Percentiles rank a stretch among this genome's conserved stretches.
Conservation (phyloP, 148 eudicot genomes). For the Amaranthus hypochondriacus region DNA sequence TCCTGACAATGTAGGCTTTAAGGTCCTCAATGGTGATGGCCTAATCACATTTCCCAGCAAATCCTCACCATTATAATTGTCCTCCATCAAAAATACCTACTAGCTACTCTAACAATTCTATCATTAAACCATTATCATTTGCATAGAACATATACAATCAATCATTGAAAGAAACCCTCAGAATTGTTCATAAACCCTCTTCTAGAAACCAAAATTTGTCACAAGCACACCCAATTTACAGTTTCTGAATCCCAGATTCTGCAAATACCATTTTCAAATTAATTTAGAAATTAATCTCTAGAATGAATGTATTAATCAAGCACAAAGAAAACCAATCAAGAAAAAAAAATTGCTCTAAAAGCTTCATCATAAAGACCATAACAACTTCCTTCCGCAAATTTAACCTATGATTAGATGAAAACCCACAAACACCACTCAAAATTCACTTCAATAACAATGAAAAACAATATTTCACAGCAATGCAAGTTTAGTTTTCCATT, state of each 20-base stretch:
- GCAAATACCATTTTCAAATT: background rate
- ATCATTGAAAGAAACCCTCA: background rate
- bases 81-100: conserved; percentile 36
- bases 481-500: background rate
- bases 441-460: background rate
- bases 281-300: background rate
- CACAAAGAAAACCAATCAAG: background rate
- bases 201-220: background rate
- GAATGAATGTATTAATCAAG: conserved; percentile 2
- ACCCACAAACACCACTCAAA: background rate
- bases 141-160: background rate
- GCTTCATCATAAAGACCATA: background rate
- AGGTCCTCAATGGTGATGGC: conserved; percentile 44
- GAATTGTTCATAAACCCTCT: background rate
- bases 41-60: conserved; percentile 43
- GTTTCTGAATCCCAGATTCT: conserved; percentile 7
- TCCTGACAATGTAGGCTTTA: conserved; percentile 79
- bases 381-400: too few relatives aligned
- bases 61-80: conserved; percentile 41
- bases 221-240: conserved; percentile 4
- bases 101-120: background rate
- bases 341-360: too few relatives aligned
- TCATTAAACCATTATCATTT: background rate
- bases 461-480: background rate
- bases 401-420: background rate